Conservation (phyloP, 306 rosid genomes). For the Luffa aegyptiaca region DNA sequence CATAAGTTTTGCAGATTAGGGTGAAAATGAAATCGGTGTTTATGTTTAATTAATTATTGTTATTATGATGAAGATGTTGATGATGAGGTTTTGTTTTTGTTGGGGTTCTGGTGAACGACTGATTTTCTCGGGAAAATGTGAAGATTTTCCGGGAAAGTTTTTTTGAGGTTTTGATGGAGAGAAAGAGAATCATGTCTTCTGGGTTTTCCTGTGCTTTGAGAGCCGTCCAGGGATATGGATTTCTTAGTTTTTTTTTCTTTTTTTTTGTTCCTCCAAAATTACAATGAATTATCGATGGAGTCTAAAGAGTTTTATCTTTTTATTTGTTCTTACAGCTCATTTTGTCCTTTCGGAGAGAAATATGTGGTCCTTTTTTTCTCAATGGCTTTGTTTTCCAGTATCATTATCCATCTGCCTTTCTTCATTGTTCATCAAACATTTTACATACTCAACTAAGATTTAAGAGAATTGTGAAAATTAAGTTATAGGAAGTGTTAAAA, state of each 20-base stretch:
- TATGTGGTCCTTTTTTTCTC: neutral
- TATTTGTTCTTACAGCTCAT: neutral
- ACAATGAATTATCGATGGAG: neutral
- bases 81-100: neutral
- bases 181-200: neutral
- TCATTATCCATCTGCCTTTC: neutral
- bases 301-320: neutral
- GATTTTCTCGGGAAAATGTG: conserved; percentile 5
- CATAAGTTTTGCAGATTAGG: conserved; percentile 43
- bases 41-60: neutral
- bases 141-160: neutral
- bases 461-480: too few species aligned
- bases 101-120: neutral
- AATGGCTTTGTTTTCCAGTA: neutral
- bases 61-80: neutral
- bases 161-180: neutral
- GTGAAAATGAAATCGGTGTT: neutral
- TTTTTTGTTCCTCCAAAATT: neutral
- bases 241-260: neutral
- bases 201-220: conserved; percentile 12
- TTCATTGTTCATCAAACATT: neutral
- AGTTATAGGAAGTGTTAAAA: too few species aligned
- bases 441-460: too few species aligned
- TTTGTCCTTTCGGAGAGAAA: neutral
- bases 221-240: conserved; percentile 6